Percentiles rank a stretch among this genome's conserved stretches.
These are phyloP conservation scores for Jimgerdemannia flammicorona DNA, from an alignment of 192 early-diverging fungal species.

Conservation along the genomic window DNA sequence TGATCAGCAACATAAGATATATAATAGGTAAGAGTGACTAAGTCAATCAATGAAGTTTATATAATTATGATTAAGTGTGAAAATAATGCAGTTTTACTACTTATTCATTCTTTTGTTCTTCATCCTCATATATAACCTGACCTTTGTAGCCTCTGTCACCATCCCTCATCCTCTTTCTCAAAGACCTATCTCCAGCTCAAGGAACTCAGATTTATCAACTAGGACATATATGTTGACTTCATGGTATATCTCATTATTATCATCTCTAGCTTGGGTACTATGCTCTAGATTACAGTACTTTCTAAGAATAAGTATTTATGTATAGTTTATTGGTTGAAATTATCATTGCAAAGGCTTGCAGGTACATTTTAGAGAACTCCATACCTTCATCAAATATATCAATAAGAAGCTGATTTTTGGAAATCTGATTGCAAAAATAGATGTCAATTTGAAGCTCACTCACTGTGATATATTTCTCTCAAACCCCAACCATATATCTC, in stretches of 20 bases:
- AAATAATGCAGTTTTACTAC: too few species aligned
- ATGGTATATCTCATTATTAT: constrained; percentile 67
- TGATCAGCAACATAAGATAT: too few species aligned
- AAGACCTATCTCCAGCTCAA: constrained; percentile 58
- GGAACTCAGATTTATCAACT: constrained; percentile 46
- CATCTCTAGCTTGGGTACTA: constrained; percentile 55
- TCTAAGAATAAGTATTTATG: constrained; percentile 66
- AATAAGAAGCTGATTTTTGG: constrained; percentile 48
- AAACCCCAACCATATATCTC: too few species aligned
- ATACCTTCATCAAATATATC: constrained; percentile 59
- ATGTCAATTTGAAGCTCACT: background rate
- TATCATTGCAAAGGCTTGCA: constrained; percentile 79
- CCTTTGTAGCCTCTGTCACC: constrained; percentile 57
- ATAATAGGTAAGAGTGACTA: too few species aligned
- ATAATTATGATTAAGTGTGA: too few species aligned
- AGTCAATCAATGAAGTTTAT: too few species aligned
- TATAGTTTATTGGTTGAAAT: constrained; percentile 64
- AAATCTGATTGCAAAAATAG: constrained; percentile 1
- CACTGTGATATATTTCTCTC: too few species aligned
- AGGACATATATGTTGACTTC: constrained; percentile 80
- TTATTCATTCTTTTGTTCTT: constrained; percentile 57
- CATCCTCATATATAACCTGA: constrained; percentile 44
- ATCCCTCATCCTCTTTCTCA: constrained; percentile 61
- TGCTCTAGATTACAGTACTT: constrained; percentile 64
- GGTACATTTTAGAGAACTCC: constrained; percentile 93